Conservation (phyloP, 352 stramenopile genomes). For the Globisporangium takayamanum region DNA sequence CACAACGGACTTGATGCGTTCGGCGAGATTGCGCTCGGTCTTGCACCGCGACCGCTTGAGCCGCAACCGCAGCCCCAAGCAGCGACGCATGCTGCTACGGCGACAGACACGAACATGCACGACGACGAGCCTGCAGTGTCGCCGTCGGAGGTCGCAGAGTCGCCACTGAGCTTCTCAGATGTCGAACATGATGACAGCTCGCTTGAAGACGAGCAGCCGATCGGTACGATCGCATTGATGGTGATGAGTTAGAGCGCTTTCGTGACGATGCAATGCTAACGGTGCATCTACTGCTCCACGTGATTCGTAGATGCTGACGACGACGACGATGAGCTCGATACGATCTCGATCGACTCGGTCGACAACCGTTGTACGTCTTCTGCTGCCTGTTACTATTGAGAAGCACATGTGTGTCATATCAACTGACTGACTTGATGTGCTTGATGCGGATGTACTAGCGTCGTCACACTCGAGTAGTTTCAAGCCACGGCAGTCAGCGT, state of each 20-base stretch:
- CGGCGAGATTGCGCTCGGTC: constrained; percentile 22
- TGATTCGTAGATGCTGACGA: constrained; percentile 14
- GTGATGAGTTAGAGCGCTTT: neutral
- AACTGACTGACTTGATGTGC: neutral
- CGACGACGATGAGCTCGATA: constrained; percentile 17
- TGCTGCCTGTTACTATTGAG: neutral
- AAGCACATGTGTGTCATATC: neutral
- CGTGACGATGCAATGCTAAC: neutral
- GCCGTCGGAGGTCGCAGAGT: constrained; percentile 7
- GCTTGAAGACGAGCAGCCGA: constrained; percentile 13
- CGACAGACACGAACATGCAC: neutral
- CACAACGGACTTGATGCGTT: constrained; percentile 32
- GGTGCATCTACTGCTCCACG: neutral
- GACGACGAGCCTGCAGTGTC: constrained; percentile 5
- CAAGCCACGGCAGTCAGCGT: constrained; percentile 6
- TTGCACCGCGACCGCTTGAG: neutral
- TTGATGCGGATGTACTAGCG: neutral
- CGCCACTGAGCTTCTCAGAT: constrained; percentile 12
- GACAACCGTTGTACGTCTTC: constrained; percentile 4
- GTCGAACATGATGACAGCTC: constrained; percentile 14
- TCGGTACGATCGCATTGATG: constrained; percentile 1
- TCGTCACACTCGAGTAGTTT: constrained; percentile 5
- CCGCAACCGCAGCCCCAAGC: neutral
- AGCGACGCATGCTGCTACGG: neutral
- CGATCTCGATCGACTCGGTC: constrained; percentile 7